These are phyloP conservation scores for Dendrobium huoshanense DNA, from an alignment of 106 monocot species.

Conservation along the genomic window DNA sequence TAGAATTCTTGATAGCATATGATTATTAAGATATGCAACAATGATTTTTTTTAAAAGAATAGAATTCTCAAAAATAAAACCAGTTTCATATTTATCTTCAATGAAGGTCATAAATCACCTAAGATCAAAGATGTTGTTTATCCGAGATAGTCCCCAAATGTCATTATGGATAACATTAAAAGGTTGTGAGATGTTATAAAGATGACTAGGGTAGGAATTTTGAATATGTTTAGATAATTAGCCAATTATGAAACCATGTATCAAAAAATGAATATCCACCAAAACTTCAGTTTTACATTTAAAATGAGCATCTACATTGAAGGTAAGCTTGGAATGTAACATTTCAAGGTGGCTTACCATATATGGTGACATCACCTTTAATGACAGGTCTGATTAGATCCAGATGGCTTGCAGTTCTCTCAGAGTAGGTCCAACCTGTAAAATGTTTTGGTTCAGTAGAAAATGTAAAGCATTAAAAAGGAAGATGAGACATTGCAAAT, in stretches of 20 bases:
- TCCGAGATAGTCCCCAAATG: too few species aligned
- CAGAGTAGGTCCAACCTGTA: slow-evolving; percentile 72
- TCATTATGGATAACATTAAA: too few species aligned
- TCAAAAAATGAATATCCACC: not conserved
- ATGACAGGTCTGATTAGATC: slow-evolving; percentile 49
- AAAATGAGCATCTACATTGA: not conserved
- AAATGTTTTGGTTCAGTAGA: not conserved
- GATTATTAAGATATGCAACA: too few species aligned
- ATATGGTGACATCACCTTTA: slow-evolving; percentile 51
- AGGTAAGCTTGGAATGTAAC: not conserved
- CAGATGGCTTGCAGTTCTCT: slow-evolving; percentile 36
- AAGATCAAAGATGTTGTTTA: too few species aligned
- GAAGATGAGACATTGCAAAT: slow-evolving; percentile 2
- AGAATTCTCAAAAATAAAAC: too few species aligned
- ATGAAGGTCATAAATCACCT: too few species aligned
- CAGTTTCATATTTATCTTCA: too few species aligned
- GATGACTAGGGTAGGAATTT: too few species aligned
- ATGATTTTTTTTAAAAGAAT: too few species aligned
- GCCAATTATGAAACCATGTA: not conserved
- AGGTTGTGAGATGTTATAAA: too few species aligned
- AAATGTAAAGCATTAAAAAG: slow-evolving; percentile 1
- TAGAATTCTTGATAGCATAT: too few species aligned
- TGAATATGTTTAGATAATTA: too few species aligned
- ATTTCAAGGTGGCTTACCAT: slow-evolving; percentile 29
- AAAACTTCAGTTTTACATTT: not conserved